A percentile compares a stretch with the other conserved stretches of the same genome.
phyloP scores from a whole-genome alignment of 2,329 filamentous ascomycete genomes.

The Aspergillus udagawae region DNA sequence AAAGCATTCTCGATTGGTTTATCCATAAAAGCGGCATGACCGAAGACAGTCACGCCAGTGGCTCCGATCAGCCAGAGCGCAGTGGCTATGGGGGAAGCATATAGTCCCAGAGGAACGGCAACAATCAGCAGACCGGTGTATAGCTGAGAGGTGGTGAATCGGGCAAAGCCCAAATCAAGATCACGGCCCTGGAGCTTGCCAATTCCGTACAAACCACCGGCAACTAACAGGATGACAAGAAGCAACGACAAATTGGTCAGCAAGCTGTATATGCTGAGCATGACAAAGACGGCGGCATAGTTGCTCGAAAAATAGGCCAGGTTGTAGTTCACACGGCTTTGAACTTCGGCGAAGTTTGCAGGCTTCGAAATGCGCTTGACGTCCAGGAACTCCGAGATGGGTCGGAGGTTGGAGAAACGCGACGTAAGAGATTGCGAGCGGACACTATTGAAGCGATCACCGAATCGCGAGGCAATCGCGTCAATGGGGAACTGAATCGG shows the following conservation, averaged over 20 bases:
- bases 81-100: slow-evolving; percentile 78
- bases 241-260: slow-evolving; percentile 82
- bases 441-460: slow-evolving; percentile 81
- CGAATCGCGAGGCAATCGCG: slow-evolving; percentile 83
- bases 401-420: slow-evolving; percentile 88
- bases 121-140: slow-evolving; percentile 84
- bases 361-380: slow-evolving; percentile 95
- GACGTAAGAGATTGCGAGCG: slow-evolving; percentile 72
- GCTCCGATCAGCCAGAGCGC: slow-evolving; percentile 95
- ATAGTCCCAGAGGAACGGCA: slow-evolving; percentile 77
- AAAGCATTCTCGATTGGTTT: slow-evolving; percentile 99
- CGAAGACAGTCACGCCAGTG: slow-evolving; percentile 86
- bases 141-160: slow-evolving; percentile 84
- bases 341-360: slow-evolving; percentile 81
- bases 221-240: slow-evolving; percentile 87
- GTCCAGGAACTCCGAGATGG: slow-evolving; percentile 90
- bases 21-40: slow-evolving; percentile 93
- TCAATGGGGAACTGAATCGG: slow-evolving; percentile 92
- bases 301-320: slow-evolving; percentile 97
- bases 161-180: slow-evolving; percentile 76
- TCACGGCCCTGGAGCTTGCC: slow-evolving; percentile 85
- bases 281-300: slow-evolving; percentile 88
- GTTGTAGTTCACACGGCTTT: slow-evolving; percentile 96
- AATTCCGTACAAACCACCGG: slow-evolving; percentile 84
- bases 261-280: slow-evolving; percentile 93